phyloP scores from a whole-genome alignment of 2,329 filamentous ascomycete genomes.

The Gaeumannomyces tritici region DNA sequence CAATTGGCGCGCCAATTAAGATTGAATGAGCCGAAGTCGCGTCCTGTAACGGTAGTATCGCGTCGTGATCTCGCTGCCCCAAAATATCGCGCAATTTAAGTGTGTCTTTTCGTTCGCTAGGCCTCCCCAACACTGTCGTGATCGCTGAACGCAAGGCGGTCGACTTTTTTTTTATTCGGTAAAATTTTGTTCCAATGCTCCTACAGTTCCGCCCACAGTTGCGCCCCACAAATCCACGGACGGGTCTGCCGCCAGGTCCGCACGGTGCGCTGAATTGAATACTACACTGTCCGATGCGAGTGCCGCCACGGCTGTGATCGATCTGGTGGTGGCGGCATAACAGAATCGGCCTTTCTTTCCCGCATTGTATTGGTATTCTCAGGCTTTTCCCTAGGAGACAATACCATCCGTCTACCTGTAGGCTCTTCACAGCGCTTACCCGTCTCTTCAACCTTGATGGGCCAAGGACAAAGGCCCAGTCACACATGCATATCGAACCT shows the following conservation, averaged over 20 bases:
- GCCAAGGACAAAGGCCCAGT: too few relatives aligned
- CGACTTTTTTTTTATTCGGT: constrained; percentile 3
- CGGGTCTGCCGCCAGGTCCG: not conserved
- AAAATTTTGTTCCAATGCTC: constrained; percentile 2
- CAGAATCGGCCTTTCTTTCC: not conserved
- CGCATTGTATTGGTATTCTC: too few relatives aligned
- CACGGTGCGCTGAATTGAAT: not conserved
- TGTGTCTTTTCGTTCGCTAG: not conserved
- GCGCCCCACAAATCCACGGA: not conserved
- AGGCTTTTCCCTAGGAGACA: too few relatives aligned
- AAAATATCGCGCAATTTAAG: not conserved
- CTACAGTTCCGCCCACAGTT: not conserved
- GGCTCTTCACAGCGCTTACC: not conserved
- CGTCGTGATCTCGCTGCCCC: not conserved
- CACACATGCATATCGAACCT: not conserved
- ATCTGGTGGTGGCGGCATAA: too few relatives aligned
- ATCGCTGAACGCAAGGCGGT: not conserved
- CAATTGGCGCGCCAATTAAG: not conserved
- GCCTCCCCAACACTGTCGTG: not conserved
- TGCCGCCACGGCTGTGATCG: not conserved
- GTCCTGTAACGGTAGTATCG: not conserved
- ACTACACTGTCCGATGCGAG: not conserved
- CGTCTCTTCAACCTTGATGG: too few relatives aligned
- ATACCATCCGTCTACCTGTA: too few relatives aligned
- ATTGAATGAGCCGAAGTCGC: not conserved